phyloP scores from a whole-genome alignment of 108 stramenopile species.

The Skeletonema grethae region DNA sequence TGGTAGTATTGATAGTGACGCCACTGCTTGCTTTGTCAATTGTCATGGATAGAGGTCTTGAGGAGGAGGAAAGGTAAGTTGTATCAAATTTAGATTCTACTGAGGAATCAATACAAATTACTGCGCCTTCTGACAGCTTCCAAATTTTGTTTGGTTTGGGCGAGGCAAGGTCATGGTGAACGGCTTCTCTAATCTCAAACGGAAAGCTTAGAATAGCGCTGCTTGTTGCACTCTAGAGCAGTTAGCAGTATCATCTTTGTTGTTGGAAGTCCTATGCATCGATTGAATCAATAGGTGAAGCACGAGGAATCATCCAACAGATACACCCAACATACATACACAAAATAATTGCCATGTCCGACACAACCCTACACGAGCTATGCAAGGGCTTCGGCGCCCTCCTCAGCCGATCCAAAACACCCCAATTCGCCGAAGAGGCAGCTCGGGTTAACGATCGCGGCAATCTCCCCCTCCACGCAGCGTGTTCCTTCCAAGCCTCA shows the following conservation, averaged over 20 bases:
- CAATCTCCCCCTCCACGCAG: constrained; percentile 88
- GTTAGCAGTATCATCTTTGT: not conserved
- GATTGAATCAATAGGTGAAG: not conserved
- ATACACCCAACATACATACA: not conserved
- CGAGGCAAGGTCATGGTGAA: not conserved
- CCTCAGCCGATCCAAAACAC: constrained; percentile 74
- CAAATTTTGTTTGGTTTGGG: not conserved
- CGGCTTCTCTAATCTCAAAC: not conserved
- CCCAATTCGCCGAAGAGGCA: constrained; percentile 87
- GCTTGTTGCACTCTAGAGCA: not conserved
- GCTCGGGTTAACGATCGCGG: constrained; percentile 85
- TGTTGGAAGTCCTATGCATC: not conserved
- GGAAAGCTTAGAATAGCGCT: not conserved
- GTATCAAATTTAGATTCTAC: not conserved
- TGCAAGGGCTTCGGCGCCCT: constrained; percentile 92
- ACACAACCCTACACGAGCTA: constrained; percentile 84
- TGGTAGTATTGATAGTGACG: not conserved
- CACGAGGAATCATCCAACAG: not conserved
- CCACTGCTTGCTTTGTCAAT: not conserved
- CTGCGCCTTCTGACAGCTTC: not conserved
- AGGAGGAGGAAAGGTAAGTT: too few relatives aligned
- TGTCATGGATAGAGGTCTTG: too few relatives aligned
- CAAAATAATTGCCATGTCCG: constrained; percentile 56
- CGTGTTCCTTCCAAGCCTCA: constrained; percentile 83
- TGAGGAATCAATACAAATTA: not conserved